Conservation (phyloP, 2,329 filamentous ascomycete genomes). For the Stagonosporopsis rhizophila region DNA sequence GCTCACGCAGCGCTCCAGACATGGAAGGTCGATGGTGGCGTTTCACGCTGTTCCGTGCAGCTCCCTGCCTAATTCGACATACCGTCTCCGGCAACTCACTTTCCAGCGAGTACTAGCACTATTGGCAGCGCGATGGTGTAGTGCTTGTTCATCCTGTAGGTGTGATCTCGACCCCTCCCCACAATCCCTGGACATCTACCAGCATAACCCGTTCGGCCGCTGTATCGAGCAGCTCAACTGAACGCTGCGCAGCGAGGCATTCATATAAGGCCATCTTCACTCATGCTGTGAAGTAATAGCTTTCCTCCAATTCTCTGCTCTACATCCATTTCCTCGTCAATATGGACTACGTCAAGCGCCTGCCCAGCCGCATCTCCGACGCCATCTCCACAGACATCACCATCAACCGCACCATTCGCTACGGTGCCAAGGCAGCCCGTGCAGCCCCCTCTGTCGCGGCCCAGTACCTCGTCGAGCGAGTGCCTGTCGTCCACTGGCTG, state of each 20-base stretch:
- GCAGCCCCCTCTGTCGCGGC: constrained; percentile 60
- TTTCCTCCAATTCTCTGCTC: neutral
- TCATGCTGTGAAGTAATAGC: neutral
- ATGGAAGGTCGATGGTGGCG: constrained; percentile 28
- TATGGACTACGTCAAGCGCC: constrained; percentile 36
- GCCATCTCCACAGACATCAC: constrained; percentile 38
- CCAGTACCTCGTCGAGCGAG: constrained; percentile 66
- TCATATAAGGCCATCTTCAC: neutral
- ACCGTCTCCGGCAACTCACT: constrained; percentile 3
- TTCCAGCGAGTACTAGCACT: constrained; percentile 2
- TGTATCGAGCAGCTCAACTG: constrained; percentile 4
- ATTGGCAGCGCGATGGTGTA: constrained; percentile 23
- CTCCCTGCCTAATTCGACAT: constrained; percentile 23
- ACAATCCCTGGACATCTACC: constrained; percentile 6
- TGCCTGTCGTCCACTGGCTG: constrained; percentile 69
- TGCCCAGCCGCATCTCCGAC: constrained; percentile 23
- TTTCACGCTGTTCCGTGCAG: constrained; percentile 17
- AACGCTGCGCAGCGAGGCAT: neutral
- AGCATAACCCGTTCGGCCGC: constrained; percentile 7
- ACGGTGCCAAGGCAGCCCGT: constrained; percentile 43
- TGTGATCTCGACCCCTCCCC: constrained; percentile 14
- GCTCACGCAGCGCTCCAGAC: constrained; percentile 19
- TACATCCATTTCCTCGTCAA: neutral
- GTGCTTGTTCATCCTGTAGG: constrained; percentile 24
- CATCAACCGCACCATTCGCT: constrained; percentile 35